phyloP scores from a whole-genome alignment of 2,329 filamentous ascomycete genomes.

The Madurella fahalii region DNA sequence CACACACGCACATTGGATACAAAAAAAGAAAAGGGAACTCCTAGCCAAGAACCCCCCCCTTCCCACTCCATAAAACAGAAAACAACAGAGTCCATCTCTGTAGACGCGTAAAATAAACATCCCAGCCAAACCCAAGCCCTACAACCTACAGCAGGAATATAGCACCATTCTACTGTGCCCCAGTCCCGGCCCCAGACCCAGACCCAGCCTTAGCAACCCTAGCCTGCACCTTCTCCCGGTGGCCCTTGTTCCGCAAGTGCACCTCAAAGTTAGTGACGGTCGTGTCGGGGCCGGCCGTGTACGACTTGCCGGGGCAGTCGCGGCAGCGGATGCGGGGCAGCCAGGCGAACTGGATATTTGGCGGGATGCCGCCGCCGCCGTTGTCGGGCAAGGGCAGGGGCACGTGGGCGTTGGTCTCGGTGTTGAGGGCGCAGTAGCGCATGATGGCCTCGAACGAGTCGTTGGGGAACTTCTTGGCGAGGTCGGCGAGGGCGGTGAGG shows the following conservation, averaged over 20 bases:
- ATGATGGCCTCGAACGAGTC: conserved; percentile 87
- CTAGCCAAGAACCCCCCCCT: too few relatives aligned
- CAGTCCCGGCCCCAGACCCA: too few relatives aligned
- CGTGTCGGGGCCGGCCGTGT: conserved; percentile 81
- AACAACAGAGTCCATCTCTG: too few relatives aligned
- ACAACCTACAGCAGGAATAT: background rate
- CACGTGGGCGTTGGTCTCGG: conserved; percentile 62
- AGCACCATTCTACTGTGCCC: background rate
- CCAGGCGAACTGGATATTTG: conserved; percentile 72
- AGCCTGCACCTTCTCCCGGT: conserved; percentile 65
- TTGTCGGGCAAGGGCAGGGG: conserved; percentile 34
- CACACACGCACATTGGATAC: too few relatives aligned
- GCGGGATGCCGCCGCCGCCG: conserved; percentile 46
- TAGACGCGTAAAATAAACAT: too few relatives aligned
- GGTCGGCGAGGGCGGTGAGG: conserved; percentile 62
- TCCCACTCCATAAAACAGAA: too few relatives aligned
- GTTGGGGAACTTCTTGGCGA: conserved; percentile 68
- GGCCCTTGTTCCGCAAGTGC: conserved; percentile 79
- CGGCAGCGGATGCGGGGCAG: conserved; percentile 85
- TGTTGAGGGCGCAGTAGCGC: conserved; percentile 81
- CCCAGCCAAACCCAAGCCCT: background rate
- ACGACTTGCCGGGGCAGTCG: conserved; percentile 90
- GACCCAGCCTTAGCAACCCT: conserved; percentile 6
- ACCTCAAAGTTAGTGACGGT: conserved; percentile 90
- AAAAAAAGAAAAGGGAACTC: too few relatives aligned